Base-by-base conservation (phyloP, 768 basidiomycete genomes). In the Pleurotus djamor region DNA sequence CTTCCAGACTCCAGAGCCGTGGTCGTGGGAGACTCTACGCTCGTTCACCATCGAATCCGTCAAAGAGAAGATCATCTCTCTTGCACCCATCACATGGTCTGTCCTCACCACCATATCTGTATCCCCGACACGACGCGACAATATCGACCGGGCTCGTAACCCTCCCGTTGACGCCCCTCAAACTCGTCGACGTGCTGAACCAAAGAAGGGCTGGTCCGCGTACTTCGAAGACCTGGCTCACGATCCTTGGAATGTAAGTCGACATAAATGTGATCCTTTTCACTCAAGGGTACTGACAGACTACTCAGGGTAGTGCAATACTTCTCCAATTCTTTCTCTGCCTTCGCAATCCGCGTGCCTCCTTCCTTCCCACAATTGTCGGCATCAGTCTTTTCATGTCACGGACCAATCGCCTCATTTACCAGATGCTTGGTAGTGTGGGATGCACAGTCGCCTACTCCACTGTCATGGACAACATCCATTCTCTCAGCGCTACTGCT, bases 391-490 rank as follows among this genome's bases (percentile, higher is more conserved):
- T 68, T 4, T 68, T 67, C 35, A 58, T 61, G 1, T 59, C 61
- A 43, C 58, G 58, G 48, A 66, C 65, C 34, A 55, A 60, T 2
- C 52, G 48, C 4, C 59, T 58, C 12, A 54, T 68, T 9, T 68
- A 62, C 49, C 57, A 34, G 17, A 57, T 65, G 10, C 60, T 68
- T 10, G 59, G 61, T 4, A 59, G 63, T 4, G 51, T 65, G 3
- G 67, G 67, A 1, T 55, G 67, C 43, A 60, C 64, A 1, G 44
- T 57, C 13, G 63, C 66, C 5, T 67, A 68, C 50, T 57, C 62
- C 32, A 64, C 67, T 6, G 56, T 62, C 0, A 47, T 65, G 17
- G 49, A 60, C 12, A n/a, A 58, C 8, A 61, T 67, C 4, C 61
- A 48, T 7, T 21, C 38, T 6, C 60, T 68, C 5, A 58, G 64